These are phyloP conservation scores for Penicillium sp. DNA, from an alignment of 2,329 filamentous ascomycete genomes.

Conservation along the genomic window DNA sequence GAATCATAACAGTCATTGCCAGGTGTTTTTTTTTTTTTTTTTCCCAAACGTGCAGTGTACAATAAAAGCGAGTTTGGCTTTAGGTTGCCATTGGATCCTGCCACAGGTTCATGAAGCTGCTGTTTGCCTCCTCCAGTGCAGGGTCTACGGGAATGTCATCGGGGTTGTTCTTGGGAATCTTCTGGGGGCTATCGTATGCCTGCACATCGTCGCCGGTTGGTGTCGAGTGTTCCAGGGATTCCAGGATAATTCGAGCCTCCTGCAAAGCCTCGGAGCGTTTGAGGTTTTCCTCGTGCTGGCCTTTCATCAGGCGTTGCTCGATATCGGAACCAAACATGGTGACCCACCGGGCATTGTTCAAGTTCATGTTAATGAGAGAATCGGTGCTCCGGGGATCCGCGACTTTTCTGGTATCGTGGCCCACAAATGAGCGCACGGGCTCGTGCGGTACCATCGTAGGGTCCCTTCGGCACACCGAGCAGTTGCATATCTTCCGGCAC, in stretches of 20 bases:
- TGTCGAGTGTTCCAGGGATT: conserved; percentile 4
- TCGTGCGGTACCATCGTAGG: conserved; percentile 73
- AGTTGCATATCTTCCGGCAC: conserved; percentile 84
- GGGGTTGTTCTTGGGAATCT: conserved; percentile 13
- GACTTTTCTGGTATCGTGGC: conserved; percentile 85
- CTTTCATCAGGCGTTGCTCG: conserved; percentile 47
- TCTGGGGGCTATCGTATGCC: neutral
- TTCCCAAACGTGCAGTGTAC: neutral
- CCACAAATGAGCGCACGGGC: conserved; percentile 81
- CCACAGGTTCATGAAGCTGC: neutral
- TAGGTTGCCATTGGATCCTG: neutral
- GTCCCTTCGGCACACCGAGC: conserved; percentile 70
- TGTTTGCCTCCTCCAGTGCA: conserved; percentile 29
- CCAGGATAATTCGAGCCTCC: conserved; percentile 45
- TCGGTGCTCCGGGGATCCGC: conserved; percentile 91
- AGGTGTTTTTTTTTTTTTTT: too few relatives aligned
- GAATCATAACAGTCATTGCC: conserved; percentile 6
- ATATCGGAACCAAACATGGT: conserved; percentile 56
- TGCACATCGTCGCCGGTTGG: neutral
- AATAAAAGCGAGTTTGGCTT: neutral
- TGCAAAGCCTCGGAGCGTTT: conserved; percentile 46
- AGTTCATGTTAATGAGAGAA: conserved; percentile 82
- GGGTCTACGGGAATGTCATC: conserved; percentile 46
- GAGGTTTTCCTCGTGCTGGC: conserved; percentile 55
- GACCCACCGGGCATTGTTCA: conserved; percentile 85